A percentile compares a stretch with the other conserved stretches of the same genome.
Evolutionary conservation across 495 filamentous ascomycete genomes (phyloP).

Genomic region (Podospora sp.): DNA sequence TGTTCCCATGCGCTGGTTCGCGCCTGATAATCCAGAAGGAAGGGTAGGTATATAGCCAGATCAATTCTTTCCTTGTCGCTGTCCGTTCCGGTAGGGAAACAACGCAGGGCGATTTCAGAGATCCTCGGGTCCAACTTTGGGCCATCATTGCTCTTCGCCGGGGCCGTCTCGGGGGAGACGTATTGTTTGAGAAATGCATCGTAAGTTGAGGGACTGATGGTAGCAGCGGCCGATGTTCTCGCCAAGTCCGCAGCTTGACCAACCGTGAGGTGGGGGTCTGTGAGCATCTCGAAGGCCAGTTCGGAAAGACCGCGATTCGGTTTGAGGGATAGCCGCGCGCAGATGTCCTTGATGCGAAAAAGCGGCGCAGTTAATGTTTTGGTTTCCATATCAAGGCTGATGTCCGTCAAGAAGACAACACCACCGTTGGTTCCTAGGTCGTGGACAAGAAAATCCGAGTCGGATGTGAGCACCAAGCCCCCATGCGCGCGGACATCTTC

Average conservation of each 20-base stretch:
- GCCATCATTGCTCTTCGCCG: background rate
- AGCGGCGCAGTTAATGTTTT: slow-evolving; percentile 39
- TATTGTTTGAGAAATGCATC: slow-evolving; percentile 51
- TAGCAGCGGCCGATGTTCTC: slow-evolving; percentile 25
- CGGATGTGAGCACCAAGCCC: slow-evolving; percentile 62
- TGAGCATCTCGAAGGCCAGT: slow-evolving; percentile 46
- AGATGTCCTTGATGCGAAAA: slow-evolving; percentile 42
- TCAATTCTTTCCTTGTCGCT: slow-evolving; percentile 14
- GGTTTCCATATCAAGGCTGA: slow-evolving; percentile 31
- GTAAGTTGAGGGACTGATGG: slow-evolving; percentile 34
- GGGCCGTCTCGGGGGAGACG: slow-evolving; percentile 23
- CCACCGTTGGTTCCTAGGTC: slow-evolving; percentile 60
- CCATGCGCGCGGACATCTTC: slow-evolving; percentile 52
- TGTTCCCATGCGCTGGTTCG: slow-evolving; percentile 66
- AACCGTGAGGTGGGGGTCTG: slow-evolving; percentile 37
- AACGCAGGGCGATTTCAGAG: slow-evolving; percentile 51
- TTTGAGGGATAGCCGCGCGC: slow-evolving; percentile 39
- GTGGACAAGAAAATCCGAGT: slow-evolving; percentile 75
- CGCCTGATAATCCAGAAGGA: slow-evolving; percentile 59
- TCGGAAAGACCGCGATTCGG: slow-evolving; percentile 28
- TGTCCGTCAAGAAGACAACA: slow-evolving; percentile 62
- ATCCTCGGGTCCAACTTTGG: slow-evolving; percentile 49
- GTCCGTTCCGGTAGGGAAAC: slow-evolving; percentile 9
- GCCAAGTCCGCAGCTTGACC: slow-evolving; percentile 34
- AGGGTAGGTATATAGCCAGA: slow-evolving; percentile 58